A percentile compares a stretch with the other conserved stretches of the same genome.
These are phyloP conservation scores for Trichosporon sp. DNA, from an alignment of 1,284 basidiomycete genomes.

Conservation along the genomic window DNA sequence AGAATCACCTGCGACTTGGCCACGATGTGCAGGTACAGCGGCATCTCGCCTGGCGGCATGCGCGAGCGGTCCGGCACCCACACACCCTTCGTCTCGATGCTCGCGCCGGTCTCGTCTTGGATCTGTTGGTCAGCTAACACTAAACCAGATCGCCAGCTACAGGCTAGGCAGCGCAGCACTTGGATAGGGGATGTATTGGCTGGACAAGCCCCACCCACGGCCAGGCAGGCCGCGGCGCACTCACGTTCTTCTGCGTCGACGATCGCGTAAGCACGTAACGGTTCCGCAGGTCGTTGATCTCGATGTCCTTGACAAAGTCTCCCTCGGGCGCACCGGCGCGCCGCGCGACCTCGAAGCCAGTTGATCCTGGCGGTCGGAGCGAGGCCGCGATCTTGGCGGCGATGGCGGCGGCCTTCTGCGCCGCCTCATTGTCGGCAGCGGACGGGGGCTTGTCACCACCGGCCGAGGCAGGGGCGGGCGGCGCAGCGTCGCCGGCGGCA, in stretches of 20 bases:
- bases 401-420: slow-evolving; percentile 60
- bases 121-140: slow-evolving; percentile 57
- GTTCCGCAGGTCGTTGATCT: slow-evolving; percentile 92
- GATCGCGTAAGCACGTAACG: slow-evolving; percentile 93
- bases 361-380: slow-evolving; percentile 52
- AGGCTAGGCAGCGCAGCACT: background rate
- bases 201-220: no score
- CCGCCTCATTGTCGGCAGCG: slow-evolving; percentile 61
- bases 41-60: slow-evolving; percentile 86
- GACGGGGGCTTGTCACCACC: slow-evolving; percentile 19
- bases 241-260: slow-evolving; percentile 81
- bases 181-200: no score
- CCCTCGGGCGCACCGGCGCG: slow-evolving; percentile 67
- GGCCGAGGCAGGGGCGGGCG: slow-evolving; percentile 45
- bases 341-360: slow-evolving; percentile 53
- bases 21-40: slow-evolving; percentile 89
- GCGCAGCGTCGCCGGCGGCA: background rate
- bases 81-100: slow-evolving; percentile 81
- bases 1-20: slow-evolving; percentile 75
- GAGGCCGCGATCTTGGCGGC: slow-evolving; percentile 88
- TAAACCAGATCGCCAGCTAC: background rate
- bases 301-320: slow-evolving; percentile 85
- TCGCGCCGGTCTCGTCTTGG: slow-evolving; percentile 80
- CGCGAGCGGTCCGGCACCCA: slow-evolving; percentile 91
- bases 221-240: slow-evolving; percentile 33